Evolutionary conservation across 768 basidiomycete species (phyloP), one percentile per base, ranked within the genome.

Genomic region (Agrocybe pediades): DNA sequence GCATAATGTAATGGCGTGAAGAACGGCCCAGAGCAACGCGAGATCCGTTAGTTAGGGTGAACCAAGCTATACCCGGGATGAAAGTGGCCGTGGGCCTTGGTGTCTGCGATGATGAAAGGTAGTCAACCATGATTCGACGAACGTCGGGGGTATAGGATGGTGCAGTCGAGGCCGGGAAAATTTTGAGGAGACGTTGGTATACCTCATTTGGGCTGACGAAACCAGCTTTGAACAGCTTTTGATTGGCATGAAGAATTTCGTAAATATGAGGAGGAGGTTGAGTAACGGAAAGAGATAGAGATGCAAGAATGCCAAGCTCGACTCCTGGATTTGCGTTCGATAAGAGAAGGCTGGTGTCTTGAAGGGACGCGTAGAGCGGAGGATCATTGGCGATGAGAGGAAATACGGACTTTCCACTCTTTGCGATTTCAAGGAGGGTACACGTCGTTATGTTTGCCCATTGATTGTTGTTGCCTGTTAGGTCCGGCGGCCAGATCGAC

Each of bases 401-500:
- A 30, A 61, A 58, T 1, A 58, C 46, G 1, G 13, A 3, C 11
- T 36, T 36, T 3, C 33, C 33, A 13, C 11, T 13, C 11, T 36
- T 5, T 13, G n/a, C 33, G 4, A 36, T 2, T 47, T 36, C 9
- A 61, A 29, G 6, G 43, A 23, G 3, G 17, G 33, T 36, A 3
- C 13, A 13, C 3, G 3, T 9, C n/a, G 48, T 21, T 6, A 61
- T 23, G 17, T 40, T 41, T 2, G 33, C 29, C 60, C 60, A 61
- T 41, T 61, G 58, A 26, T 41, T 45, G 33, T 51, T 39, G 11
- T 49, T 27, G 21, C 44, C 58, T 17, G 15, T 20, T 24, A 39
- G 48, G 24, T 62, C 46, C 7, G 61, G 47, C 9, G 61, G 61
- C 57, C 57, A 59, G 9, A 55, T 21, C 9, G 41, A 7, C 58